A percentile compares a stretch with the other conserved stretches of the same genome.
phyloP scores from a whole-genome alignment of 1,284 basidiomycete genomes.

The Veloporphyrellus conicus region DNA sequence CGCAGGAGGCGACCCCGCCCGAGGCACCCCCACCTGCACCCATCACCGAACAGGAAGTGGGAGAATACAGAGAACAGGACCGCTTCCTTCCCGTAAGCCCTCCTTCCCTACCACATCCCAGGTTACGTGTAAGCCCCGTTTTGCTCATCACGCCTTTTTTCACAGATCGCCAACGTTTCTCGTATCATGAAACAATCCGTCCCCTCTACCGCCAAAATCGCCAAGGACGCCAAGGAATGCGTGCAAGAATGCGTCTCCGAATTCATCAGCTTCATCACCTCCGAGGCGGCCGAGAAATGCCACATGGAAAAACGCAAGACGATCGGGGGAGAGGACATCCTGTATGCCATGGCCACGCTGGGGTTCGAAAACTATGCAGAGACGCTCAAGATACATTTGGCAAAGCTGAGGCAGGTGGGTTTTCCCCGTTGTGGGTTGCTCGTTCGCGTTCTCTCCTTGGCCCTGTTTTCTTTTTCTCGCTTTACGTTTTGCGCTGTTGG shows the following conservation, averaged over 20 bases:
- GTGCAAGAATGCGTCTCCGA: slow-evolving; percentile 96
- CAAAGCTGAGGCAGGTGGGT: slow-evolving; percentile 78
- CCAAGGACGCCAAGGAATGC: slow-evolving; percentile 95
- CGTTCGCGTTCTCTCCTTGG: background rate
- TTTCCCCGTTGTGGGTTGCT: background rate
- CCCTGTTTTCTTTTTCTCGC: too few relatives aligned
- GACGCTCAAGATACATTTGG: slow-evolving; percentile 83
- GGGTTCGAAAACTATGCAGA: slow-evolving; percentile 96
- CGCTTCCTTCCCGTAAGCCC: slow-evolving; percentile 74
- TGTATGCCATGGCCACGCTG: slow-evolving; percentile 82
- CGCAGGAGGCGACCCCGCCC: slow-evolving; percentile 36
- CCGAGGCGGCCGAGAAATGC: slow-evolving; percentile 85
- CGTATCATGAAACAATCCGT: slow-evolving; percentile 92
- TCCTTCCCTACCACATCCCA: background rate
- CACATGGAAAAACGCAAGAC: slow-evolving; percentile 83
- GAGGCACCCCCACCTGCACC: slow-evolving; percentile 57
- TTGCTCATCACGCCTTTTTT: too few relatives aligned
- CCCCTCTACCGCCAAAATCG: slow-evolving; percentile 90
- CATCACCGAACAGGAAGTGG: slow-evolving; percentile 88
- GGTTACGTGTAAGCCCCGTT: background rate
- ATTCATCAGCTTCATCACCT: slow-evolving; percentile 93
- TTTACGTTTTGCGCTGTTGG: background rate
- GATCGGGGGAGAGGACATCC: slow-evolving; percentile 87
- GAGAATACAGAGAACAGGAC: slow-evolving; percentile 89
- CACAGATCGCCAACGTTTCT: slow-evolving; percentile 89